phyloP scores from a whole-genome alignment of 2,329 filamentous ascomycete genomes.

The Cladorrhinum sp. region DNA sequence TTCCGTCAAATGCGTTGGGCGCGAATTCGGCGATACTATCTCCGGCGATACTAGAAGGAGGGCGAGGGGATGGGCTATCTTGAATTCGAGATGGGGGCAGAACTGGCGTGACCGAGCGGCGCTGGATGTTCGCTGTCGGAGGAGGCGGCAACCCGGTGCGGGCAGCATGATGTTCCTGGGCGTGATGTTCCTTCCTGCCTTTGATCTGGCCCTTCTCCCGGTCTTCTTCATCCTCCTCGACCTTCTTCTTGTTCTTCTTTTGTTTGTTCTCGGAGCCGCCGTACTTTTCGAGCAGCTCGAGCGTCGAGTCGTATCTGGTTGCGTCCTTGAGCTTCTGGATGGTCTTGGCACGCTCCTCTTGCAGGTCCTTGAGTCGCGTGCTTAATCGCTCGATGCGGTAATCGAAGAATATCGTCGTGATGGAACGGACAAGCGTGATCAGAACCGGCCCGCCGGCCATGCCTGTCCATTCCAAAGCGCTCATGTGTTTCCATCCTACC shows the following conservation, averaged over 20 bases:
- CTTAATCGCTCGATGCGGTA: constrained; percentile 73
- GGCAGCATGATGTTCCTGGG: constrained; percentile 37
- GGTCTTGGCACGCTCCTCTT: constrained; percentile 76
- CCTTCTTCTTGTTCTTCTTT: constrained; percentile 33
- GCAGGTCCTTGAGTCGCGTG: constrained; percentile 67
- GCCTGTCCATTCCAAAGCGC: constrained; percentile 71
- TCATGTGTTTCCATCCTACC: constrained; percentile 78
- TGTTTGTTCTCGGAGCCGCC: constrained; percentile 61
- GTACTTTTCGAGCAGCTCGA: constrained; percentile 92
- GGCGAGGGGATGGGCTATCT: constrained; percentile 22
- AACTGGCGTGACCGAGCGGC: constrained; percentile 29
- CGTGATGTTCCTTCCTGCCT: constrained; percentile 17
- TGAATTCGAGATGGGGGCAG: constrained; percentile 1
- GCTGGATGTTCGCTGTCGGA: constrained; percentile 60
- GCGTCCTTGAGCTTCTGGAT: constrained; percentile 94
- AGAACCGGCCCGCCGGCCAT: constrained; percentile 74
- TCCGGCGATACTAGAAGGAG: constrained; percentile 33
- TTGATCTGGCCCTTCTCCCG: constrained; percentile 22
- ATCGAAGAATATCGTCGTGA: constrained; percentile 69
- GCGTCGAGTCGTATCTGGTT: constrained; percentile 93
- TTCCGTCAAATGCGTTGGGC: constrained; percentile 61
- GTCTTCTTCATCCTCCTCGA: constrained; percentile 28
- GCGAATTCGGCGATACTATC: constrained; percentile 60
- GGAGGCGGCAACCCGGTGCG: constrained; percentile 51
- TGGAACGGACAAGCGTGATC: constrained; percentile 73